A percentile compares a stretch with the other conserved stretches of the same genome.
phyloP scores from a whole-genome alignment of 495 filamentous ascomycete species.

The Talaromyces liani region DNA sequence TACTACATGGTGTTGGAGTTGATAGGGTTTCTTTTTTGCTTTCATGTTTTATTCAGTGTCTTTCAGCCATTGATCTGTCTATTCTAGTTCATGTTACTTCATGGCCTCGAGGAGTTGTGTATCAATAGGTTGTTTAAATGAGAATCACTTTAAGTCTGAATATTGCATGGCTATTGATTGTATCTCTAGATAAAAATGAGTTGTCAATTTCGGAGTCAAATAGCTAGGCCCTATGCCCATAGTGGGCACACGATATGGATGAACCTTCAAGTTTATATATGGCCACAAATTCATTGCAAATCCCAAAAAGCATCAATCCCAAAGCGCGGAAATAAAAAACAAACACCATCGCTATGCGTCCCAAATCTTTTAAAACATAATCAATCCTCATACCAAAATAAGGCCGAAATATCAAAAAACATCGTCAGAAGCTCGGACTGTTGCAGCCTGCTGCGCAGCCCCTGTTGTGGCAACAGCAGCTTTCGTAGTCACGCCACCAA shows the following conservation, averaged over 20 bases:
- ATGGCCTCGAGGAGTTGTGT: not conserved
- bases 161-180: not conserved
- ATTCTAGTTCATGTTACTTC: not conserved
- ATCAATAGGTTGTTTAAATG: not conserved
- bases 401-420: constrained; percentile 4
- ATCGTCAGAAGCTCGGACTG: constrained; percentile 11
- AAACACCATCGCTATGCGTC: constrained; percentile 49
- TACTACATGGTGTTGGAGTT: not conserved
- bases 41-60: not conserved
- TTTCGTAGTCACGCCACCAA: constrained; percentile 11
- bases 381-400: too few relatives aligned
- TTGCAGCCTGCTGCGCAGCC: constrained; percentile 22
- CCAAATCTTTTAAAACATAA: not conserved
- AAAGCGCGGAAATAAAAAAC: not conserved
- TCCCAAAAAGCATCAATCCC: not conserved
- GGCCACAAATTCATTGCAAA: not conserved
- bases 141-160: not conserved
- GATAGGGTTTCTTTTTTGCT: not conserved
- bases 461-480: constrained; percentile 22
- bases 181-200: not conserved
- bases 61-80: not conserved
- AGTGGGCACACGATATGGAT: not conserved
- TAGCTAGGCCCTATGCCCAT: not conserved
- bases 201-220: not conserved
- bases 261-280: not conserved